Base-by-base conservation (phyloP, 192 early-diverging fungal genomes). In the Backusella morwellensis region DNA sequence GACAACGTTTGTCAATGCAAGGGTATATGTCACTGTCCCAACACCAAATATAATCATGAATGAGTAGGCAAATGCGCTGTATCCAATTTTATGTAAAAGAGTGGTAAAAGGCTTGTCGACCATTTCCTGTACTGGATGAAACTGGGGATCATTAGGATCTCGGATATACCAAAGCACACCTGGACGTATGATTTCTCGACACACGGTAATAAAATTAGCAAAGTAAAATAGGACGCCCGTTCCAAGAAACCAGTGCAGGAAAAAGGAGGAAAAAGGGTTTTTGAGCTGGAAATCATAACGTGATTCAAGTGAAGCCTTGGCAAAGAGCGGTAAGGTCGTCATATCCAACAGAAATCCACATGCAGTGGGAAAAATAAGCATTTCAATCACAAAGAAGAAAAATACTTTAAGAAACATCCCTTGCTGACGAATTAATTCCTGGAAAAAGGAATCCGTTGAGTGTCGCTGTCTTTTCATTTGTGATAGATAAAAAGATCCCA, bases 141-240 rank as follows among this genome's bases (percentile, higher is more conserved):
- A 97, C 52, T 95, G 91, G 17, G 96, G 94, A 78, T 99, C 98
- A 63, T 95, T 97, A 3, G 97, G 97, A 76, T 99, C 97, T 56
- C 97, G 91, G 71, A 99, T 95, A 78, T 98, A 98, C 98, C 98
- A 99, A 87, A 99, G 88, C 26, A 98, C 95, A 19, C 98, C 98
- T 1, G 93, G 93, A 2, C 98, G 91, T n/a, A 98, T 90, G 19
- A 97, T 86, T 56, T 93, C 89, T 35, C 97, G 89, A 40, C 94
- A 93, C 23, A 91, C 84, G 26, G 91, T 77, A 2, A 99, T 92
- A 80, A 97, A 97, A 6, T 91, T 84, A 1, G 97, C 93, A 88
- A 98, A 95, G 71, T 94, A 89, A 72, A 95, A 95, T 95, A 99
- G 96, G 76, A 98, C 97, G n/a, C 89, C 89, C 4, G 97, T 96